Percentiles rank a stretch among this genome's conserved stretches.
Conservation (phyloP, 129 eudicot genomes). For the Smallanthus sonchifolius region DNA sequence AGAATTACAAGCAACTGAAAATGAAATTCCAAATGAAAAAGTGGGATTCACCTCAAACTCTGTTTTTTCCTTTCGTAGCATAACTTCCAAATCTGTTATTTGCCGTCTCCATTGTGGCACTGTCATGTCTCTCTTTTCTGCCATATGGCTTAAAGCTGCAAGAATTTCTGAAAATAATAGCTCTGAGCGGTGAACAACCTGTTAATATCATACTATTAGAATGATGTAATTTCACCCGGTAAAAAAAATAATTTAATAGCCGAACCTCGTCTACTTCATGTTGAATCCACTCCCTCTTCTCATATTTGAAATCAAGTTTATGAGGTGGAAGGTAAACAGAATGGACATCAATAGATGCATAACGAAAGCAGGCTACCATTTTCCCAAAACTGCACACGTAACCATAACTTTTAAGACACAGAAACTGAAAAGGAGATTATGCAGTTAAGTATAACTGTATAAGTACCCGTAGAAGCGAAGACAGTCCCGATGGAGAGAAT, state of each 20-base stretch:
- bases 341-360: conserved; percentile 96
- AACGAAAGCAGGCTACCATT: conserved; percentile 99
- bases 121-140: conserved; percentile 42
- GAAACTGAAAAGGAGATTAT: not conserved
- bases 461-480: conserved; percentile 93
- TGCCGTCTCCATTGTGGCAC: conserved; percentile 47
- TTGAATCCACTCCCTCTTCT: conserved; percentile 78
- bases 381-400: conserved; percentile 66
- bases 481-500: conserved; percentile 94
- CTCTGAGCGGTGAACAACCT: conserved; percentile 75
- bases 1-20: not conserved
- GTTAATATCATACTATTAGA: conserved; percentile 28
- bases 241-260: not conserved
- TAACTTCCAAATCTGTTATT: conserved; percentile 56
- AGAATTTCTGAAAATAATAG: conserved; percentile 69
- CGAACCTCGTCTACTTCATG: conserved; percentile 78
- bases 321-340: conserved; percentile 90
- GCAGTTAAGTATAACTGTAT: not conserved
- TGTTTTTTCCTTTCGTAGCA: conserved; percentile 64
- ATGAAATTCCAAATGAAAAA: not conserved
- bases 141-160: conserved; percentile 51
- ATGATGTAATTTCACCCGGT: not conserved
- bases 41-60: conserved; percentile 64
- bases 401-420: not conserved
- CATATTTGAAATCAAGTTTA: conserved; percentile 76